Conservation (phyloP, 2,329 filamentous ascomycete genomes). For the Fonsecaea pugnacius region DNA sequence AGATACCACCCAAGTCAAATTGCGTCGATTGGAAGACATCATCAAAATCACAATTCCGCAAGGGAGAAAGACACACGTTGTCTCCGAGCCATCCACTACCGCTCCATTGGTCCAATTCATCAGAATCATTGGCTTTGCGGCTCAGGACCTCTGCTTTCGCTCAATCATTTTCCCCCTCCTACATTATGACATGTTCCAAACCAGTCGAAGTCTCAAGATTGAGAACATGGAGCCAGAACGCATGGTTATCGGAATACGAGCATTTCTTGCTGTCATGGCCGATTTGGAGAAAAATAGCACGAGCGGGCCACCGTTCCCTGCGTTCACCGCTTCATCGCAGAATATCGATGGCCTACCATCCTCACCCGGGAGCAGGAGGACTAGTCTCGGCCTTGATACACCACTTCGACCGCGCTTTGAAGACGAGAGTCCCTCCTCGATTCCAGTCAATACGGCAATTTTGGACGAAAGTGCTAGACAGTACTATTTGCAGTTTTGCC, state of each 20-base stretch:
- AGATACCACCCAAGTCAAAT: slow-evolving; percentile 69
- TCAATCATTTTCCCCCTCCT: slow-evolving; percentile 93
- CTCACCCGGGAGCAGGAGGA: slow-evolving; percentile 44
- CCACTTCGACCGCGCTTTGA: slow-evolving; percentile 40
- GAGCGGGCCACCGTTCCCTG: slow-evolving; percentile 80
- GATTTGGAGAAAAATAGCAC: slow-evolving; percentile 85
- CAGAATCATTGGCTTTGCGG: slow-evolving; percentile 88
- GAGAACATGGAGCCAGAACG: slow-evolving; percentile 94
- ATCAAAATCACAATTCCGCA: slow-evolving; percentile 80
- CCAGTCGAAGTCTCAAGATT: slow-evolving; percentile 77
- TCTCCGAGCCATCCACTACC: slow-evolving; percentile 79
- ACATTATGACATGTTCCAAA: slow-evolving; percentile 84
- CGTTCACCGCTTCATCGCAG: slow-evolving; percentile 54
- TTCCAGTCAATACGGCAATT: slow-evolving; percentile 61
- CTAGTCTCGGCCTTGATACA: slow-evolving; percentile 45
- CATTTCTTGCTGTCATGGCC: slow-evolving; percentile 89
- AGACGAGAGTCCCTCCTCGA: slow-evolving; percentile 40
- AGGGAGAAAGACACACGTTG: slow-evolving; percentile 78
- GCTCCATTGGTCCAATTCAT: slow-evolving; percentile 93
- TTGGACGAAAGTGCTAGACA: slow-evolving; percentile 79
- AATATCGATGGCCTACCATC: slow-evolving; percentile 43
- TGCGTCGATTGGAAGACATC: slow-evolving; percentile 86
- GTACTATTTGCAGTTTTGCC: slow-evolving; percentile 88
- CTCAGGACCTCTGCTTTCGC: slow-evolving; percentile 91
- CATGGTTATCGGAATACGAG: slow-evolving; percentile 95